Evolutionary conservation across 2,329 filamentous ascomycete genomes (phyloP).

Genomic region (Aspergillus fischeri): DNA sequence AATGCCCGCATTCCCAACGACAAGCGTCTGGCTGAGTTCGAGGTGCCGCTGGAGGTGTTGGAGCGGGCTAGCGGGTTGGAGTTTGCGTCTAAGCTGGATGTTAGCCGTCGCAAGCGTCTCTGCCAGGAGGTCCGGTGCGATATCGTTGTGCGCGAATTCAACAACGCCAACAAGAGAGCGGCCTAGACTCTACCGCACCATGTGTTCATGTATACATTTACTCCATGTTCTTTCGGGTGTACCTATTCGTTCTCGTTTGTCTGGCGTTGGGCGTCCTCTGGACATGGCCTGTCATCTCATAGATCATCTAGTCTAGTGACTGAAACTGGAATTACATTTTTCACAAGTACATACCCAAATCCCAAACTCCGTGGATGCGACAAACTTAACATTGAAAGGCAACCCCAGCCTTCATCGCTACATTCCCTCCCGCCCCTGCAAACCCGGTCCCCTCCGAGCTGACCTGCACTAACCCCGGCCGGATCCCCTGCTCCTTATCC

Average conservation of each 20-base stretch:
- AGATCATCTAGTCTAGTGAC: neutral
- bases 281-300: neutral
- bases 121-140: constrained; percentile 85
- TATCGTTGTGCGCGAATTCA: constrained; percentile 75
- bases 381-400: constrained; percentile 72
- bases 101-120: constrained; percentile 68
- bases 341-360: neutral
- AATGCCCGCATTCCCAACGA: constrained; percentile 85
- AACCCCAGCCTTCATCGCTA: constrained; percentile 73
- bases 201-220: neutral
- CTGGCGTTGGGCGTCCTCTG: neutral
- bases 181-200: constrained; percentile 3
- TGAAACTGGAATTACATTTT: neutral
- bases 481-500: constrained; percentile 53
- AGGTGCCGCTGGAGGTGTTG: constrained; percentile 88
- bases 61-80: constrained; percentile 90
- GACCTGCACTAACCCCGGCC: constrained; percentile 71
- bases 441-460: constrained; percentile 89
- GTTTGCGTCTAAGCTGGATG: constrained; percentile 76
- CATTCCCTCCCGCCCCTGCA: constrained; percentile 77
- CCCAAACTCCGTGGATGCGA: neutral
- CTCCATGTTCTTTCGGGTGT: neutral
- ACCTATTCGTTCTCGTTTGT: neutral
- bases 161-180: constrained; percentile 51
- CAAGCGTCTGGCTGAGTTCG: constrained; percentile 85